A percentile compares a stretch with the other conserved stretches of the same genome.
phyloP scores from a whole-genome alignment of 2,329 filamentous ascomycete species.

The Fusarium citri region DNA sequence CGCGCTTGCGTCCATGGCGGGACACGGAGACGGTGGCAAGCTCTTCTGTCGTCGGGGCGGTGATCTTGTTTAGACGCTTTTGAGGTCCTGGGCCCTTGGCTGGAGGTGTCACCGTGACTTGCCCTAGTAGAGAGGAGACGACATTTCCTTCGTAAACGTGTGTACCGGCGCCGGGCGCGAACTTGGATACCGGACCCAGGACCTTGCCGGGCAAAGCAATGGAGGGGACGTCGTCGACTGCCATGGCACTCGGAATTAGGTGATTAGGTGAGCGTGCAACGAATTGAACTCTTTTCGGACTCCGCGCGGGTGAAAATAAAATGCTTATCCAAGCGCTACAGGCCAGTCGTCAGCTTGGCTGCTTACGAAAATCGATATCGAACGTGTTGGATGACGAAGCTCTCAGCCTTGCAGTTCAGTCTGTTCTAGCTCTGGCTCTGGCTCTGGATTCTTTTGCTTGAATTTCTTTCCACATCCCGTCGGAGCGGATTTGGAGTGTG shows the following conservation, averaged over 20 bases:
- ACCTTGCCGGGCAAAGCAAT: conserved; percentile 85
- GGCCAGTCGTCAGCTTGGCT: conserved; percentile 19
- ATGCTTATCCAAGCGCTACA: conserved; percentile 24
- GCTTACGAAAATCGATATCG: not conserved
- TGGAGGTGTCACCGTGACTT: conserved; percentile 67
- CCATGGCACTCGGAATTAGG: conserved; percentile 33
- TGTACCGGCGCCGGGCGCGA: conserved; percentile 82
- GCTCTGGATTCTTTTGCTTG: conserved; percentile 3
- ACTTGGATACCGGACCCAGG: conserved; percentile 75
- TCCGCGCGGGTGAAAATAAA: not conserved
- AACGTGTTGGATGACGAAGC: conserved; percentile 23
- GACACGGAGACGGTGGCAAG: conserved; percentile 68
- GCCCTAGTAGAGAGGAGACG: conserved; percentile 84
- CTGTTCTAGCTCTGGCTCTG: not conserved
- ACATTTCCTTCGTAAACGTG: conserved; percentile 82
- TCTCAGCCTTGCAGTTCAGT: conserved; percentile 29
- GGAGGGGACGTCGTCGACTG: conserved; percentile 55
- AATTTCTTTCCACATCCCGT: conserved; percentile 32
- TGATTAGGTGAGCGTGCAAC: conserved; percentile 28
- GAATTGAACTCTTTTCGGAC: conserved; percentile 8
- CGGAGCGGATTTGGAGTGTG: conserved; percentile 23
- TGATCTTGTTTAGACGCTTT: conserved; percentile 71
- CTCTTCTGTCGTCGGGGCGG: conserved; percentile 56
- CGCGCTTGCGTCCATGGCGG: conserved; percentile 64
- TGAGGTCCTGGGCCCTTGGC: conserved; percentile 61